phyloP scores from a whole-genome alignment of 2,329 filamentous ascomycete species.

The Diaporthe caulivora region DNA sequence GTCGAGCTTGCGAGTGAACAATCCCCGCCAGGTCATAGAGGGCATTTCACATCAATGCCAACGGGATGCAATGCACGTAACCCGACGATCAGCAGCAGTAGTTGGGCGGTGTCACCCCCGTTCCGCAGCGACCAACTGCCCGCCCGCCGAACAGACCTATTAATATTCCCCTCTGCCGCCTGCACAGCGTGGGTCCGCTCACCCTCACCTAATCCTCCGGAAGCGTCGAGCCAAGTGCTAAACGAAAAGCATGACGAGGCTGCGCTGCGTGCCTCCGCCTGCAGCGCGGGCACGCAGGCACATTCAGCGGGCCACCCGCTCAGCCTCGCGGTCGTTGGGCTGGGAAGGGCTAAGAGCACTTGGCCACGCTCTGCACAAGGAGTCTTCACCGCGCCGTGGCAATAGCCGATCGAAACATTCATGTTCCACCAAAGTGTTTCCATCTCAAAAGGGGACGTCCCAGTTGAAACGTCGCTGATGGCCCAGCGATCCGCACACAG shows the following conservation, averaged over 20 bases:
- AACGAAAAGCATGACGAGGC: conserved; percentile 24
- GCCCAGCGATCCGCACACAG: background rate
- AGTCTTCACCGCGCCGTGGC: background rate
- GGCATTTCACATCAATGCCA: background rate
- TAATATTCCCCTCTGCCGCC: conserved; percentile 15
- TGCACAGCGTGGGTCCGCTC: background rate
- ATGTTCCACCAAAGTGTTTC: conserved; percentile 6
- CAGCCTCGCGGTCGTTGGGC: conserved; percentile 15
- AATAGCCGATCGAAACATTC: conserved; percentile 18
- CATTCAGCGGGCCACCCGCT: conserved; percentile 25
- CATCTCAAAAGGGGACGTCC: conserved; percentile 11
- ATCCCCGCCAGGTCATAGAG: background rate
- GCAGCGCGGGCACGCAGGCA: conserved; percentile 6
- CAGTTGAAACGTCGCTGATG: conserved; percentile 8
- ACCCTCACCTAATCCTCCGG: background rate
- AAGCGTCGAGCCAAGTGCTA: background rate
- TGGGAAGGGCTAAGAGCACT: background rate
- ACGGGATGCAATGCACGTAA: background rate
- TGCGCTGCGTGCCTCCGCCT: conserved; percentile 19
- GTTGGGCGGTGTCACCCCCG: background rate
- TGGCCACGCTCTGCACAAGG: background rate
- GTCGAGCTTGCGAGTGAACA: background rate
- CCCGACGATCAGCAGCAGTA: background rate
- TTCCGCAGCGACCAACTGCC: background rate
- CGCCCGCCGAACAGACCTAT: conserved; percentile 6